A percentile compares a stretch with the other conserved stretches of the same genome.
These are phyloP conservation scores for Cephaloascus albidus DNA, from an alignment of 805 yeast species.

Conservation along the genomic window DNA sequence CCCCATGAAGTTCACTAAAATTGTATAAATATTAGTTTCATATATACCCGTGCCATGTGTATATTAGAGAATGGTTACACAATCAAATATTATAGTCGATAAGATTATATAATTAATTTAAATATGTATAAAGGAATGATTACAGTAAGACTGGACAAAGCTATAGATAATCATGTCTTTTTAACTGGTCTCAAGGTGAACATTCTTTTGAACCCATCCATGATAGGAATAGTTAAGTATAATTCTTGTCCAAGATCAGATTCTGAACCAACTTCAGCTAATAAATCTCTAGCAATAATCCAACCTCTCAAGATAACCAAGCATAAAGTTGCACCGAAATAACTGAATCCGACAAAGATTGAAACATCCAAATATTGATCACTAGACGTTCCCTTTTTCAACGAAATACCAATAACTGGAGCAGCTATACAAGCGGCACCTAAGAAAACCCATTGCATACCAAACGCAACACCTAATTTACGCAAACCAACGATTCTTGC, in stretches of 20 bases:
- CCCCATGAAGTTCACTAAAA: too few species aligned
- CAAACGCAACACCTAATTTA: slow-evolving; percentile 37
- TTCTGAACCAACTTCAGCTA: slow-evolving; percentile 12
- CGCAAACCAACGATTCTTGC: slow-evolving; percentile 46
- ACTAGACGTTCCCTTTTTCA: slow-evolving; percentile 25
- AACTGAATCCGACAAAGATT: slow-evolving; percentile 50
- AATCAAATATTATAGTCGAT: too few species aligned
- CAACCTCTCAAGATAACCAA: slow-evolving; percentile 44
- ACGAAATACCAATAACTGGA: slow-evolving; percentile 50
- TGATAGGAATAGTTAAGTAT: slow-evolving; percentile 3
- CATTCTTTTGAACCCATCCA: slow-evolving; percentile 1
- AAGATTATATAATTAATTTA: too few species aligned
- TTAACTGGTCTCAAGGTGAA: too few species aligned
- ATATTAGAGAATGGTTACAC: too few species aligned
- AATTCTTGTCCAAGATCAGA: slow-evolving; percentile 15
- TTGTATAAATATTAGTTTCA: too few species aligned
- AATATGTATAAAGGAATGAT: too few species aligned
- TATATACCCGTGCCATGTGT: too few species aligned
- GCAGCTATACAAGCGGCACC: slow-evolving; percentile 46
- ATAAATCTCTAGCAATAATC: slow-evolving; percentile 39
- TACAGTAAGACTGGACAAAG: too few species aligned
- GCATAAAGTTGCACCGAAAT: slow-evolving; percentile 31
- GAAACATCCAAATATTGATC: slow-evolving; percentile 44
- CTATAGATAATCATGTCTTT: too few species aligned
- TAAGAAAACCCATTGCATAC: slow-evolving; percentile 43